Conservation (phyloP, 139 green algal genomes). For the Tetradesmus obliquus region DNA sequence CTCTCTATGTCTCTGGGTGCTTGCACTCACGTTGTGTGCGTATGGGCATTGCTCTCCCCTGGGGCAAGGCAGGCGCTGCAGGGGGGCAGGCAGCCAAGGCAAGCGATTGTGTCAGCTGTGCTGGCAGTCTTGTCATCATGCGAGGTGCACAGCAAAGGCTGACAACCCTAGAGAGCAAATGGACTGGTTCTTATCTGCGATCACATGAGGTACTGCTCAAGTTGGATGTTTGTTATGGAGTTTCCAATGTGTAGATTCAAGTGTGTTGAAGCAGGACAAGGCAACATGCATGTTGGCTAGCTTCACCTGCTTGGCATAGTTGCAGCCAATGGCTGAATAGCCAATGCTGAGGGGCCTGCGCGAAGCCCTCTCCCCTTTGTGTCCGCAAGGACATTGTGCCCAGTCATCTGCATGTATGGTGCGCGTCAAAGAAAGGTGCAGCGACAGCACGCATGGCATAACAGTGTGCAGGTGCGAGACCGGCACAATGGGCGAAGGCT, state of each 20-base stretch:
- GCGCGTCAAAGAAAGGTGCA: background rate
- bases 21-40: constrained; percentile 33
- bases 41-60: constrained; percentile 39
- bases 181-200: background rate
- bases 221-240: background rate
- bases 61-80: constrained; percentile 26
- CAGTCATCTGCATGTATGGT: background rate
- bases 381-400: background rate
- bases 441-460: background rate
- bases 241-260: background rate
- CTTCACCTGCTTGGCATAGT: background rate
- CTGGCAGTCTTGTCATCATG: background rate
- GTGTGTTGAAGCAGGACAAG: background rate
- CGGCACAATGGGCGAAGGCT: too few relatives aligned
- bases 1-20: background rate
- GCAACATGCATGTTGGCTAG: background rate
- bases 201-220: background rate
- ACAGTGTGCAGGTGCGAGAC: too few relatives aligned
- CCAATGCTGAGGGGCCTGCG: background rate
- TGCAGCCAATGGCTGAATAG: constrained; percentile 5
- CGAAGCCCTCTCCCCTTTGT: background rate
- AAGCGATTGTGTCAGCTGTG: background rate
- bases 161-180: too few relatives aligned
- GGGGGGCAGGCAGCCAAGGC: background rate
- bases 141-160: too few relatives aligned